phyloP scores from a whole-genome alignment of 139 green algal species.

The Chlorella sp. region DNA sequence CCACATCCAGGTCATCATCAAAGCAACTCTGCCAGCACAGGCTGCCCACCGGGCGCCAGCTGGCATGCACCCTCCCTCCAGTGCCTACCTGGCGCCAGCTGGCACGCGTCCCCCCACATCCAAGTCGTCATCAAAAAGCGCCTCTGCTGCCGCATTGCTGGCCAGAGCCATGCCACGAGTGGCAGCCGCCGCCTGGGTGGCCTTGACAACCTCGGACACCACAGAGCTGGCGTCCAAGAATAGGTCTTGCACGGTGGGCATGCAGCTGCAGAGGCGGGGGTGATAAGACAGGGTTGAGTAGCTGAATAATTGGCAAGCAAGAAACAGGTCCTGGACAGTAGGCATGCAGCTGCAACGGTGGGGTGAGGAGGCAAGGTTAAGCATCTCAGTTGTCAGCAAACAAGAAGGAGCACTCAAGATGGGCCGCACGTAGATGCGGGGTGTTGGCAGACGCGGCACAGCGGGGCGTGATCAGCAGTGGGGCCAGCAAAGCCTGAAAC shows the following conservation, averaged over 20 bases:
- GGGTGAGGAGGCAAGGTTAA: too few relatives aligned
- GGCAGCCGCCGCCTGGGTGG: conserved; percentile 28
- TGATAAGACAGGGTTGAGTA: neutral
- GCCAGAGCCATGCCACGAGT: neutral
- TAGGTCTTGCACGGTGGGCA: conserved; percentile 26
- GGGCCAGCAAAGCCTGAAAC: too few relatives aligned
- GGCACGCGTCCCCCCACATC: conserved; percentile 29
- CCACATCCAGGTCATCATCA: too few relatives aligned
- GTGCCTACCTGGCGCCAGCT: neutral
- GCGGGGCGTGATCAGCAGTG: too few relatives aligned
- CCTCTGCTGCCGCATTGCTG: neutral
- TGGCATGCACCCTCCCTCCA: neutral
- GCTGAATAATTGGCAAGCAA: neutral
- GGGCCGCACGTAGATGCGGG: too few relatives aligned
- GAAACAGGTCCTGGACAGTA: neutral
- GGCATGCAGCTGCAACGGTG: neutral
- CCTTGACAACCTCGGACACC: neutral
- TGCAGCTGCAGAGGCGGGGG: conserved; percentile 17
- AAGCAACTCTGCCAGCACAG: too few relatives aligned
- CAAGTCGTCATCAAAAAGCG: conserved; percentile 36
- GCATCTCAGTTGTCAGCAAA: too few relatives aligned
- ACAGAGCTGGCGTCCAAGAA: conserved; percentile 13
- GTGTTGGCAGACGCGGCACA: too few relatives aligned
- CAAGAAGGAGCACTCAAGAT: too few relatives aligned
- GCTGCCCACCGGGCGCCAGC: too few relatives aligned